phyloP scores from a whole-genome alignment of 2,329 filamentous ascomycete genomes.

The Aspergillus candidus region DNA sequence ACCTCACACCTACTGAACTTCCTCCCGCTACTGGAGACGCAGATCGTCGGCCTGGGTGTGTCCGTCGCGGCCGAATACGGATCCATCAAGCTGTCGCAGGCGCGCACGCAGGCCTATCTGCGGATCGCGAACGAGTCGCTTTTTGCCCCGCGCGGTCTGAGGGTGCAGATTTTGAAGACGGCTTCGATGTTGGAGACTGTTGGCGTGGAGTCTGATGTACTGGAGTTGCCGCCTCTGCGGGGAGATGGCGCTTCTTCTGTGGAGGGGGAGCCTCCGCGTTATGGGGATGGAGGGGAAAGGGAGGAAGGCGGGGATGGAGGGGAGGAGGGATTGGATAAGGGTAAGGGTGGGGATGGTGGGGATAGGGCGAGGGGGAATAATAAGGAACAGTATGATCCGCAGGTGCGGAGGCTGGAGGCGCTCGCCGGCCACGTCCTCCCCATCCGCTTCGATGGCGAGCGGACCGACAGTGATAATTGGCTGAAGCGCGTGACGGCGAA shows the following conservation, averaged over 20 bases:
- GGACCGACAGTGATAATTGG: conserved; percentile 3
- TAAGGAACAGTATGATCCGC: conserved; percentile 4
- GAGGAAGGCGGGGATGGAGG: neutral
- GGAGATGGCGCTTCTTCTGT: neutral
- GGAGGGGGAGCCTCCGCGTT: too few relatives aligned
- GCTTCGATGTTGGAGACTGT: conserved; percentile 15
- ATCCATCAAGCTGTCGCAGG: conserved; percentile 15
- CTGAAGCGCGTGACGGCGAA: conserved; percentile 3
- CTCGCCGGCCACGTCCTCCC: conserved; percentile 6
- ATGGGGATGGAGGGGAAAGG: neutral
- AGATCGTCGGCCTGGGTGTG: conserved; percentile 16
- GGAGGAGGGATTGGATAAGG: neutral
- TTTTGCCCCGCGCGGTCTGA: conserved; percentile 28
- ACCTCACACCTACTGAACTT: conserved; percentile 19
- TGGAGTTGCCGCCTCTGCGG: conserved; percentile 1
- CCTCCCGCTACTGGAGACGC: conserved; percentile 23
- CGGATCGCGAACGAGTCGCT: conserved; percentile 25
- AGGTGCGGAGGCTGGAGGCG: conserved; percentile 6
- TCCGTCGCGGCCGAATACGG: conserved; percentile 10
- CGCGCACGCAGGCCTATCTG: conserved; percentile 24
- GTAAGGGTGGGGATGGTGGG: neutral
- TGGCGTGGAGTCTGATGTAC: conserved; percentile 3
- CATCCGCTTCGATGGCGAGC: neutral
- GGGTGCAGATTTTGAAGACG: conserved; percentile 20
- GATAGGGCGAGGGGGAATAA: neutral